Evolutionary conservation across 108 stramenopile genomes (phyloP), one percentile per base, ranked within the genome.

Genomic region (Cyclotella atomus): DNA sequence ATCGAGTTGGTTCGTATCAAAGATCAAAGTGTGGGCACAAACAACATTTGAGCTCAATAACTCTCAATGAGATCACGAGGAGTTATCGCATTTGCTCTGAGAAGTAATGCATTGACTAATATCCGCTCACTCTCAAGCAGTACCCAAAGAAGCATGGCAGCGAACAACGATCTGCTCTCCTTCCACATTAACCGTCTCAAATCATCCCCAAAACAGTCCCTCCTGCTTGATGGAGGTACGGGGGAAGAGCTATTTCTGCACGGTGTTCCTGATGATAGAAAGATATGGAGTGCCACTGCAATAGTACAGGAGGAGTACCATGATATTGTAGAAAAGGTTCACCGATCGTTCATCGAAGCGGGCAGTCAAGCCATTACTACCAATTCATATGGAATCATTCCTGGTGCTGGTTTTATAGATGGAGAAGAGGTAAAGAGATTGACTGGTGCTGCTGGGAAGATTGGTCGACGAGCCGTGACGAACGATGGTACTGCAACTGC

Each of bases 241-340:
- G 93, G 93, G 7, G 93, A 94, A 70, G 93, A 94, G 75, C 77
- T 94, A 30, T 87, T 92, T 66, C 85, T 83, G 33, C 81, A 80
- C 21, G 87, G 87, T 2, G 87, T 94, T 15, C 89, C 89, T 12
- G 93, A 94, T 33, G 93, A 94, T 75, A 81, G 93, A 12, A 82
- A 75, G 63, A 82, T 87, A 19, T 94, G 93, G 93, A 89, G 88
- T 65, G 93, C 93, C 38, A 84, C 81, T 19, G 91, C 91, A 16
- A 57, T 94, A 10, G 81, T 88, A 16, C 66, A 86, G 43, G 35
- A 36, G 17, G 16, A 88, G 64, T 87, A 89, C 65, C 93, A 94
- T 66, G 55, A 68, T 19, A 68, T 68, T 8, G 54, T 94, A 9
- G 61, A 84, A 65, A 59, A 83, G 0, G 93, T 92, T 27, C 93